Evolutionary conservation across 2,329 filamentous ascomycete genomes (phyloP).

Genomic region (Paramyrothecium roridum): DNA sequence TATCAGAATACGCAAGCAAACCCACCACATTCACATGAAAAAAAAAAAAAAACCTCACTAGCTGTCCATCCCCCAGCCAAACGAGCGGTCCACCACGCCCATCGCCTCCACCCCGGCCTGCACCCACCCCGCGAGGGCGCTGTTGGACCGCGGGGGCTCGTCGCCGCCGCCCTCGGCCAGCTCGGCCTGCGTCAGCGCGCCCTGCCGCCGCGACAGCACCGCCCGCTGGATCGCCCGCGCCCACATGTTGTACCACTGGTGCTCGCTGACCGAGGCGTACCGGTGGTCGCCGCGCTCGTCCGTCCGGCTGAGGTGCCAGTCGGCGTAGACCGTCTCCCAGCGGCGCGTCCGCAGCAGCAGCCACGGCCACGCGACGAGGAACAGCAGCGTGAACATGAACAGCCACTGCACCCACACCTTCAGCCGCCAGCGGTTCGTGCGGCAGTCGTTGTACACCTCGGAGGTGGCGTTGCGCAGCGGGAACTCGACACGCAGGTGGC

Average conservation of each 20-base stretch:
- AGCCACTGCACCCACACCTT: conserved; percentile 61
- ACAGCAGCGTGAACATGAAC: conserved; percentile 64
- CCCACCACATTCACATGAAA: background rate
- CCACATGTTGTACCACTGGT: conserved; percentile 64
- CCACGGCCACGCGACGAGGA: conserved; percentile 69
- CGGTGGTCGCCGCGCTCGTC: conserved; percentile 25
- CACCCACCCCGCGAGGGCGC: conserved; percentile 39
- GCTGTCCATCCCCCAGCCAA: conserved; percentile 46
- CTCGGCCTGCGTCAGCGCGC: conserved; percentile 55
- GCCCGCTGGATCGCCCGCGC: conserved; percentile 55
- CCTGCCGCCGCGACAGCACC: conserved; percentile 54
- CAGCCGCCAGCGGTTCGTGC: conserved; percentile 62
- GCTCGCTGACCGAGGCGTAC: conserved; percentile 54
- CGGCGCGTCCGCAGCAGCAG: conserved; percentile 65
- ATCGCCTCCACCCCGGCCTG: conserved; percentile 48
- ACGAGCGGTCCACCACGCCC: conserved; percentile 48
- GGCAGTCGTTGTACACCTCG: conserved; percentile 61
- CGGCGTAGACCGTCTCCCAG: conserved; percentile 60
- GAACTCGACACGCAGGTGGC: conserved; percentile 56
- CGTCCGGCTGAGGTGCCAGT: conserved; percentile 46
- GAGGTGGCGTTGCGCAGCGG: conserved; percentile 53
- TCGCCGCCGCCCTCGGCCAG: conserved; percentile 35
- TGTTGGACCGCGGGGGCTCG: conserved; percentile 29
- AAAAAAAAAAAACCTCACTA: conserved; percentile 5
- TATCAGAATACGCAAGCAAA: background rate